Base-by-base conservation (phyloP, 1,284 basidiomycete species). In the Malassezia psittaci region DNA sequence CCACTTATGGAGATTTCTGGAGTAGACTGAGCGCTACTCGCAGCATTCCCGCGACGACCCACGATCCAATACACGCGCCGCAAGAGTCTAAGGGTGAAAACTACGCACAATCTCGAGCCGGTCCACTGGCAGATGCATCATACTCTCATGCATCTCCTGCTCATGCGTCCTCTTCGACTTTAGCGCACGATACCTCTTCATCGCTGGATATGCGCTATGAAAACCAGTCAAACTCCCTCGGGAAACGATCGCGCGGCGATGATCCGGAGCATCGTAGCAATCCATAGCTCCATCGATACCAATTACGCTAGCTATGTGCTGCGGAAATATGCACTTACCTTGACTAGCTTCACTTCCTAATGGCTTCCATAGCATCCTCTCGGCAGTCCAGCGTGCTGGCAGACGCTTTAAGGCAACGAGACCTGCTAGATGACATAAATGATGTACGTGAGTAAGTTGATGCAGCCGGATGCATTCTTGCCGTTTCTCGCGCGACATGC, bases 1-100 rank as follows among this genome's bases (percentile, higher is more conserved):
- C 52, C 0, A 54, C 52, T 19, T 68, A 68, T 42, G 66, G 64
- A 1, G 64, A 63, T 35, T 68, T 68, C 34, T 68, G 66, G 66
- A 64, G 53, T 35, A 57, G 62, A 6, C 60, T 67, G 1, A 64
- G 40, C 39, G 40, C 45, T 11, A 18, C 19, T 8, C 34, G 39
- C 9, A n/a, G 5, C 2, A 43, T 40, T 12, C 52, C 41, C 7
- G 24, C 24, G 7, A 29, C 24, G 7, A 29, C 24, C 7, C 24
- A 29, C 24, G 24, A 29, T 7, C 24, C 4, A 29, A 29, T 29
- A 29, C 24, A 29, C 7, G 24, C 24, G 24, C 3, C 3, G 24
- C 24, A 29, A 29, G 24, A 29, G 24, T 7, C 24, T 29, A 29
- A 29, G 24, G 24, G 24, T 7, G 24, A 29, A 29, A 29, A 29